Evolutionary conservation across 148 eudicot species (phyloP), one percentile per base, ranked within the genome.

Genomic region (Salicornia ramosissima): DNA sequence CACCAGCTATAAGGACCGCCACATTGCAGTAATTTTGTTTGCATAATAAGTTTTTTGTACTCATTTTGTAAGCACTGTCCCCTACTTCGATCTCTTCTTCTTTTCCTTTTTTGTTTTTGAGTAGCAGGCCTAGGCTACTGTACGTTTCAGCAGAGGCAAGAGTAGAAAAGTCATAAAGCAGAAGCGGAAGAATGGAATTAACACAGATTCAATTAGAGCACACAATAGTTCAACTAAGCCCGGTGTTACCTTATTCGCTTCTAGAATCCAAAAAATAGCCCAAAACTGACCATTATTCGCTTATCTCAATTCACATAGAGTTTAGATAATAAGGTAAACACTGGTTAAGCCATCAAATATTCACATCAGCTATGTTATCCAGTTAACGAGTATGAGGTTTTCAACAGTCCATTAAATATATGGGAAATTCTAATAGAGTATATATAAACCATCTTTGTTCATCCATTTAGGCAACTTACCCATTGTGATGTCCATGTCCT

Each of bases 401-500:
- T 42, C n/a, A 25, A 33, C 21, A 29, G 40, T 14, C 14, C 24
- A 59, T 34, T 16, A 33, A 18, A 51, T 21, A 18, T 21, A 51
- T n/a, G n/a, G 6, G 19, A 51, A 18, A 11, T 45, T 45, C 49
- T 4, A 45, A 45, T 8, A 45, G 2, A 45, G n/a, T n/a, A n/a
- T 1, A 49, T 2, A 53, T 6, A 53, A 9, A 7, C 26, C 10
- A 24, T 60, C 64, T 33, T 29, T 10, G 18, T 19, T 26, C 0
- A 10, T n/a, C 24, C 30, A 26, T 47, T 40, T 0, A 47, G 28
- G 33, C 10, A 52, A 21, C 80, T 68, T 88, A 95, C 99, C 99
- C 99, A 22, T 89, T 95, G 72, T 95, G 96, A 83, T 95, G 84
- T 51, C 94, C 97, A 81, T 89, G 94, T 70, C 99, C 97, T 78